Percentiles rank a stretch among this genome's conserved stretches.
These are phyloP conservation scores for Arachis monticola DNA, from an alignment of 331 rosid species.

Conservation along the genomic window DNA sequence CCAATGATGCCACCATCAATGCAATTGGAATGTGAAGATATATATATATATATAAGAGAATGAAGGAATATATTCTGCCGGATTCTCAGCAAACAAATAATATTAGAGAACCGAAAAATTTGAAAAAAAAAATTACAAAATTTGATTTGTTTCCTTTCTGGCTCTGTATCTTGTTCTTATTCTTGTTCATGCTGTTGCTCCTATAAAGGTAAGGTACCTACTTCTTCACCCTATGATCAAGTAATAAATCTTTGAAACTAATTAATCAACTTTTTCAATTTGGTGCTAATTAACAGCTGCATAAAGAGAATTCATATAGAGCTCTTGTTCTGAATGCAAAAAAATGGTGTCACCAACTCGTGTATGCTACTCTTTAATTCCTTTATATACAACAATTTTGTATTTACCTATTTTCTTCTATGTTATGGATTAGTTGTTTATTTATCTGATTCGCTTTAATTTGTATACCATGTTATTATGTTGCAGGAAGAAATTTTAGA, in stretches of 20 bases:
- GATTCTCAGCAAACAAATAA: conserved; percentile 3
- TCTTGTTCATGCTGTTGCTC: neutral
- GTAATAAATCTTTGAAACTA: neutral
- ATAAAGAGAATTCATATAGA: neutral
- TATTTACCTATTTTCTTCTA: neutral
- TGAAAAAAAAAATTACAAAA: neutral
- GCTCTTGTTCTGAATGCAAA: conserved; percentile 12
- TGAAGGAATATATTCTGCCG: neutral
- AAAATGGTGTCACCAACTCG: conserved; percentile 21
- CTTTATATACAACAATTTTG: neutral
- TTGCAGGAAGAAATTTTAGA: conserved; percentile 39
- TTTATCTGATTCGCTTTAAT: neutral
- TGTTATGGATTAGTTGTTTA: neutral
- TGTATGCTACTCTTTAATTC: conserved; percentile 28
- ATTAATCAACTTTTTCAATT: neutral
- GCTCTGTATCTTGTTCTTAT: neutral
- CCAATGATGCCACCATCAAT: conserved; percentile 5
- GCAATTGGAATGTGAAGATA: neutral
- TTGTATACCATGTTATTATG: neutral
- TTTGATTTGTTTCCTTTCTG: neutral
- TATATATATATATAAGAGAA: neutral
- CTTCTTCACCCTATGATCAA: neutral
- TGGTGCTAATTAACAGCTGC: conserved; percentile 27
- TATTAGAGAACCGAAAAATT: neutral
- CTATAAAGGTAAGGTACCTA: neutral